Evolutionary conservation across 225 moss, liverwort and hornwort species (phyloP), one percentile per base, ranked within the genome.

Genomic region (Climacium dendroides): DNA sequence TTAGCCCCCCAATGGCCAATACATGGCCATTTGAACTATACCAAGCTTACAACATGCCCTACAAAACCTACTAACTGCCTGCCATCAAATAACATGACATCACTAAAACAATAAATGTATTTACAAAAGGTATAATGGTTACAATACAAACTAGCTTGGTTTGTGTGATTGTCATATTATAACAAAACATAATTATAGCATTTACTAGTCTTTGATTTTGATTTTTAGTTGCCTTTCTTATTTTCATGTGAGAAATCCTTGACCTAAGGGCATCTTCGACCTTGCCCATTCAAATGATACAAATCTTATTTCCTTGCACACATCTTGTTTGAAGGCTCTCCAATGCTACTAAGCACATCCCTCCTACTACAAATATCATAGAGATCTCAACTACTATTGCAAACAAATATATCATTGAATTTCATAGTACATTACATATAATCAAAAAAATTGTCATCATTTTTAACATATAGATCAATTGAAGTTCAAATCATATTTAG

Each of bases 261-360:
- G 2, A 26, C 4, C 0, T 26, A 15, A 50, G 3, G 4, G 25
- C 11, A 17, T 55, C 18, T 37, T 78, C 1, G 5, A 5, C 28
- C 18, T 0, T 16, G 0, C 2, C 0, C 37, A 55, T 26, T 16
- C 26, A 2, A 37, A 18, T 2, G 2, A 23, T 8, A 5, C 3
- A 1, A 5, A 35, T 8, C 35, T 52, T 34, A 2, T 22, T 30
- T 11, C 4, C 4, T 5, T 22, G 1, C 7, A 22, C 3, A 13
- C 35, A 23, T 6, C 6, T 76, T 24, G 4, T 3, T 1, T 0
- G 1, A 78, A 1, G 7, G 18, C 5, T 78, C 5, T 25, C 11
- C 16, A 55, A 77, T 78, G 55, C 9, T 3, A 76, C 3, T 14
- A 53, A 35, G 34, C 7, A 34, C 2, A 0, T 4, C 5, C 6